A percentile compares a stretch with the other conserved stretches of the same genome.
Conservation (phyloP, 768 basidiomycete genomes). For the Asterophora parasitica region DNA sequence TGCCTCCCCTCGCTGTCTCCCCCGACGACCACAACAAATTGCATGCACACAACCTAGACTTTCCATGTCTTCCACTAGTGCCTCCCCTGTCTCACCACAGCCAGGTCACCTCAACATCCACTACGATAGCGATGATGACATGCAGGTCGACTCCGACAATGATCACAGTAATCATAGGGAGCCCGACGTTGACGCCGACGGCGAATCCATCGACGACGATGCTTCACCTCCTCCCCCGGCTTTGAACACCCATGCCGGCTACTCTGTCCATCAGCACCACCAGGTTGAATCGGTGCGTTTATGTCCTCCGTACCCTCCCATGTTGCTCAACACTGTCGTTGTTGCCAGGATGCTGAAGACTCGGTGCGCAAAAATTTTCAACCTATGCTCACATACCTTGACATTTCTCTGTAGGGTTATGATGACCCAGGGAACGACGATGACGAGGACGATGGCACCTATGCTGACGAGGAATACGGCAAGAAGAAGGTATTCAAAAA, state of each 20-base stretch:
- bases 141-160: constrained; percentile 66
- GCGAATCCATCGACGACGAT: constrained; percentile 58
- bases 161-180: constrained; percentile 41
- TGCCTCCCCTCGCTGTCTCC: constrained; percentile 20
- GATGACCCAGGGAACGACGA: constrained; percentile 60
- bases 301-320: constrained; percentile 6
- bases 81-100: constrained; percentile 27
- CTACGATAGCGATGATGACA: constrained; percentile 61
- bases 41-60: background rate
- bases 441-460: constrained; percentile 71
- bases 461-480: constrained; percentile 71
- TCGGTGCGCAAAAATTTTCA: constrained; percentile 44
- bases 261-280: constrained; percentile 31
- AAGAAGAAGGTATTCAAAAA: constrained; percentile 66
- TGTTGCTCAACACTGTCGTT: constrained; percentile 10
- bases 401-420: constrained; percentile 34
- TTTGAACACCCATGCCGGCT: constrained; percentile 28
- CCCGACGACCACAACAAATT: constrained; percentile 10
- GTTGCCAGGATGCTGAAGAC: constrained; percentile 45
- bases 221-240: constrained; percentile 30
- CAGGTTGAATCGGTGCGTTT: constrained; percentile 37
- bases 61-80: constrained; percentile 24
- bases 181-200: constrained; percentile 59
- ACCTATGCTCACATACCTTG: constrained; percentile 14
- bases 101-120: constrained; percentile 46